Evolutionary conservation across 1,284 basidiomycete genomes (phyloP), one percentile per base, ranked within the genome.

Genomic region (Microbotryum intermedium): DNA sequence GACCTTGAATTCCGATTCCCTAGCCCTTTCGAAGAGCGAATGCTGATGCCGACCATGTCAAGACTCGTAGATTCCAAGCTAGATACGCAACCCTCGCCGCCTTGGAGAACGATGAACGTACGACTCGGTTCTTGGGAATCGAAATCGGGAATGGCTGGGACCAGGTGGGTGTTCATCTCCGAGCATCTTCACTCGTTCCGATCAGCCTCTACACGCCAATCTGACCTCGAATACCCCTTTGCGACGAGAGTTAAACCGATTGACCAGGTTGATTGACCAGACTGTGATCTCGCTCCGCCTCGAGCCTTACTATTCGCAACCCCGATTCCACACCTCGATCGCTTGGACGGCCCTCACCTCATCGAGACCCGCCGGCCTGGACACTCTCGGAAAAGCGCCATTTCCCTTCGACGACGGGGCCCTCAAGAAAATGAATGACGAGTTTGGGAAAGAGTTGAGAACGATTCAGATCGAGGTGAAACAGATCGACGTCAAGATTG

Each of bases 271-370:
- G 76, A 80, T 50, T 74, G 76, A 18, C 72, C 89, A 46, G 76
- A 77, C 2, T 82, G 84, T 3, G 76, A 77, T 3, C 74, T 90
- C 45, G 76, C 77, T 88, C 39, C 82, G 83, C 44, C 86, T 90
- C 64, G 82, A 83, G 68, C 79, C 80, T 57, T 90, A 85, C 74
- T 90, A 91, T 72, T 69, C 76, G 25, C 76, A 81, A 46, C 86
- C 89, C 20, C 80, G 82, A 34, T 90, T 89, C 70, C 89, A 91
- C 70, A 80, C 83, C 13, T 90, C 88, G 1, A 81, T 91, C 56
- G 87, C 82, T 10, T 90, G 89, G 88, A 57, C 62, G 2, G 29
- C 49, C 42, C 25, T 39, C 4, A 49, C 55, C 9, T 39, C 43
- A 21, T 10, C 21, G 16, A 51, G 3, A 6, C 30, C 9, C 2